phyloP scores from a whole-genome alignment of 768 basidiomycete species.

The Mycena alexandri region DNA sequence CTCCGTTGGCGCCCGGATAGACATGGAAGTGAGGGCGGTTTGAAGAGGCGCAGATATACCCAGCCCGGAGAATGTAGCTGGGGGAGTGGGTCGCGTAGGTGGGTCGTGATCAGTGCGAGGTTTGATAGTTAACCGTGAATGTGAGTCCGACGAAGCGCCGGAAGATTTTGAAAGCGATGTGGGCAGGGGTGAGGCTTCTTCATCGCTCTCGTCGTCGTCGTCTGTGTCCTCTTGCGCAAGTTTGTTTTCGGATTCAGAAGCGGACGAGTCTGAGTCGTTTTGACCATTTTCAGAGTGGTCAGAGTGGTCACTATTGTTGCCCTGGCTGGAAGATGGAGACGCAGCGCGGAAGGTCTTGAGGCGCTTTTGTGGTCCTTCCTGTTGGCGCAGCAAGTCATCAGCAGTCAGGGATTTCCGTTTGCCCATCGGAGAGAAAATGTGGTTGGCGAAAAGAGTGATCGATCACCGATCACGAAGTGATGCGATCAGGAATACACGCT shows the following conservation, averaged over 20 bases:
- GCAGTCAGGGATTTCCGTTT: slow-evolving; percentile 52
- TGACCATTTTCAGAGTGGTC: neutral
- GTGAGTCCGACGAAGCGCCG: slow-evolving; percentile 11
- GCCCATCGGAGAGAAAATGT: slow-evolving; percentile 19
- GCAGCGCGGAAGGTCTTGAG: slow-evolving; percentile 42
- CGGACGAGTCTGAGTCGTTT: neutral
- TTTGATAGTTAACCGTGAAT: slow-evolving; percentile 25
- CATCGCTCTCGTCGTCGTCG: slow-evolving; percentile 22
- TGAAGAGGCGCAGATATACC: slow-evolving; percentile 73
- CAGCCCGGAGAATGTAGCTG: slow-evolving; percentile 65
- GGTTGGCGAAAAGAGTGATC: neutral
- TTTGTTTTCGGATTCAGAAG: slow-evolving; percentile 38
- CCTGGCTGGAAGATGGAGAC: neutral
- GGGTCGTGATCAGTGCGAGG: slow-evolving; percentile 27
- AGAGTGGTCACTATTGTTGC: no score
- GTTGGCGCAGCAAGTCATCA: slow-evolving; percentile 62
- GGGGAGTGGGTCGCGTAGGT: slow-evolving; percentile 42
- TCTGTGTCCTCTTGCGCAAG: slow-evolving; percentile 33
- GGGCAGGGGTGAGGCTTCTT: slow-evolving; percentile 16
- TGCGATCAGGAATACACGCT: neutral
- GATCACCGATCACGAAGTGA: neutral
- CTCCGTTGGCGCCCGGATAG: slow-evolving; percentile 86
- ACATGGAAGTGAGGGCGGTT: slow-evolving; percentile 80
- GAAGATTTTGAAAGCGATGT: slow-evolving; percentile 16
- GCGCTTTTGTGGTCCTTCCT: slow-evolving; percentile 58